These are phyloP conservation scores for Furcasterigmium furcatum DNA, from an alignment of 2,329 filamentous ascomycete species.

Conservation along the genomic window DNA sequence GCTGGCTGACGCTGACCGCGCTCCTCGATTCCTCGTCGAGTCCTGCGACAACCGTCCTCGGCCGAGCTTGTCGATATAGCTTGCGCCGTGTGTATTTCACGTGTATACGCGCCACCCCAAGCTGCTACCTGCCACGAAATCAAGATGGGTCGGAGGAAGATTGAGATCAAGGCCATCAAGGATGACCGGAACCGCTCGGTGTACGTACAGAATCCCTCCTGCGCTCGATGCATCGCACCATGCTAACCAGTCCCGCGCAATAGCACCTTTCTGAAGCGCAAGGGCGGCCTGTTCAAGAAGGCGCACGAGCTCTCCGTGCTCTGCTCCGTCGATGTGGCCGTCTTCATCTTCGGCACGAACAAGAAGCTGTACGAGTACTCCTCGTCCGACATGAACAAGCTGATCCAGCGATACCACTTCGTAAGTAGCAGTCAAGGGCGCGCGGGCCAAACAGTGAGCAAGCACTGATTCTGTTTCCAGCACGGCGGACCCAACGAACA, in stretches of 20 bases:
- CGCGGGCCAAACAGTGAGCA: not conserved
- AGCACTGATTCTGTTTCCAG: slow-evolving; percentile 40
- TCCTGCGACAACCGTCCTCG: too few species aligned
- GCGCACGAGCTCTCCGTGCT: slow-evolving; percentile 97
- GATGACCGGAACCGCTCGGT: slow-evolving; percentile 97
- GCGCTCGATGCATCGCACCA: not conserved
- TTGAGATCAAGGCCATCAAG: slow-evolving; percentile 99
- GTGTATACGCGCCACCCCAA: not conserved
- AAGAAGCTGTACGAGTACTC: slow-evolving; percentile 99
- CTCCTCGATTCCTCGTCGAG: too few species aligned
- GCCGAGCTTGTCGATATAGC: too few species aligned
- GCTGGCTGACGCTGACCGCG: too few species aligned
- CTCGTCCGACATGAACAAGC: slow-evolving; percentile 87
- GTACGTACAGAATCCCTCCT: slow-evolving; percentile 54
- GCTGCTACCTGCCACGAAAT: slow-evolving; percentile 1
- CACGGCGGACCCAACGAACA: slow-evolving; percentile 93
- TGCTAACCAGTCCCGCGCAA: slow-evolving; percentile 7
- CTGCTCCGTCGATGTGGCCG: slow-evolving; percentile 96
- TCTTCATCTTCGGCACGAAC: slow-evolving; percentile 98
- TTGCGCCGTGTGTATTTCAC: too few species aligned
- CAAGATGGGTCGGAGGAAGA: slow-evolving; percentile 95
- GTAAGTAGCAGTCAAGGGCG: slow-evolving; percentile 54
- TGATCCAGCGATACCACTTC: slow-evolving; percentile 85
- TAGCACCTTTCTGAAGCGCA: slow-evolving; percentile 97
- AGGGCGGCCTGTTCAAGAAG: slow-evolving; percentile 99